Percentiles rank a stretch among this genome's conserved stretches.
These are phyloP conservation scores for Grifola frondosa DNA, from an alignment of 1,284 basidiomycete species.

Conservation along the genomic window DNA sequence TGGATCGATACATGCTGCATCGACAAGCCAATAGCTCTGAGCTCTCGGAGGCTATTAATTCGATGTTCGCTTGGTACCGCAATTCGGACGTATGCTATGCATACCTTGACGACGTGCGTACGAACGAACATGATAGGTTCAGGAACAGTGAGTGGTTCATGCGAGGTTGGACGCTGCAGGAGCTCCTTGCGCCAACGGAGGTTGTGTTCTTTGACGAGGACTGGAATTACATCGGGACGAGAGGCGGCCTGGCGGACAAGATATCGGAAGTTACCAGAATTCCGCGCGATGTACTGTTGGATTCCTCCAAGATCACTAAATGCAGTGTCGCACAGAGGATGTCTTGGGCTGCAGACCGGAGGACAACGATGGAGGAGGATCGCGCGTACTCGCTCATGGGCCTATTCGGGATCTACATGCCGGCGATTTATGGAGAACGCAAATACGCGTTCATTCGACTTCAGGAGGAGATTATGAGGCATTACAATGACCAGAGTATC, in stretches of 20 bases:
- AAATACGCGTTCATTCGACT: conserved; percentile 11
- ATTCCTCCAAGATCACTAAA: conserved; percentile 3
- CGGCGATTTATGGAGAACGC: conserved; percentile 6
- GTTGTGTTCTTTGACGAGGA: conserved; percentile 4
- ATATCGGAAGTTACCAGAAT: conserved; percentile 1
- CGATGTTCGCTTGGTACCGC: conserved; percentile 4
- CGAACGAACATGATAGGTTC: conserved; percentile 1
- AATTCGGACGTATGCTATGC: conserved; percentile 1
- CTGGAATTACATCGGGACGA: conserved; percentile 3
- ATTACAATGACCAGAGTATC: too few relatives aligned
- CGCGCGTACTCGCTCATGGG: conserved; percentile 7
- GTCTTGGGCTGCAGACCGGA: conserved; percentile 3
- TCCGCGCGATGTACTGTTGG: conserved; percentile 4
- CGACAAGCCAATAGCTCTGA: conserved; percentile 6
- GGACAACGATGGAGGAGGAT: conserved; percentile 5
- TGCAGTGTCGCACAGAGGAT: conserved; percentile 5
- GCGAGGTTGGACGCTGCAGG: conserved; percentile 11
- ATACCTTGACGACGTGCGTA: conserved; percentile 2
- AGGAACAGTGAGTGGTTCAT: conserved; percentile 2
- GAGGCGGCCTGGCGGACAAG: not conserved
- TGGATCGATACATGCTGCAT: conserved; percentile 13
- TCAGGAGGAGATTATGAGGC: conserved; percentile 4
- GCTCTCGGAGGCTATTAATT: conserved; percentile 7
- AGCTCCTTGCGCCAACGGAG: conserved; percentile 4
- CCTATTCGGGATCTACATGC: conserved; percentile 3